Conservation (phyloP, 2,329 filamentous ascomycete genomes). For the Daldinia sp. region DNA sequence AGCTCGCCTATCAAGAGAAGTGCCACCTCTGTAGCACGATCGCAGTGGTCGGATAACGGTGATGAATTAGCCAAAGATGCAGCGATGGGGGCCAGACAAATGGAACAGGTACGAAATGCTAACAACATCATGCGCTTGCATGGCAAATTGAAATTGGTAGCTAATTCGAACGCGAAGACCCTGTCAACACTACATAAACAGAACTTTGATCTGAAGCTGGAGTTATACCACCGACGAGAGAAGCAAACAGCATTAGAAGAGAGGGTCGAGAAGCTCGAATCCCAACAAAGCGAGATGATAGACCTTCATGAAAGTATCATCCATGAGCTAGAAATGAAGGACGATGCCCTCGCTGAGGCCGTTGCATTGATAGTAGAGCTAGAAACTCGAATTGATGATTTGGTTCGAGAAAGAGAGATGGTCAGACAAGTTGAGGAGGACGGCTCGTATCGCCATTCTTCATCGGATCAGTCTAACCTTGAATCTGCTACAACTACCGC, state of each 20-base stretch:
- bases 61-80: slow-evolving; percentile 61
- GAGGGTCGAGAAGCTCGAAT: slow-evolving; percentile 66
- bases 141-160: slow-evolving; percentile 11
- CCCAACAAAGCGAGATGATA: slow-evolving; percentile 63
- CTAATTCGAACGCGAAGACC: slow-evolving; percentile 58
- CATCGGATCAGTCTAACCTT: slow-evolving; percentile 46
- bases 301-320: slow-evolving; percentile 70
- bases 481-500: slow-evolving; percentile 34
- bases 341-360: slow-evolving; percentile 78
- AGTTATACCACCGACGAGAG: slow-evolving; percentile 77
- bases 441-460: slow-evolving; percentile 52
- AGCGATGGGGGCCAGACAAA: slow-evolving; percentile 73
- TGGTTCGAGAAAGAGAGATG: slow-evolving; percentile 66
- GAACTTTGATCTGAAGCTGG: slow-evolving; percentile 81
- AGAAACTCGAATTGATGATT: slow-evolving; percentile 69
- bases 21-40: slow-evolving; percentile 52
- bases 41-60: slow-evolving; percentile 59
- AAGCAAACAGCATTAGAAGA: slow-evolving; percentile 71
- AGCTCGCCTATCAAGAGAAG: slow-evolving; percentile 56
- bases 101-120: slow-evolving; percentile 68
- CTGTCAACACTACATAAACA: slow-evolving; percentile 78
- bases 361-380: slow-evolving; percentile 75
- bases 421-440: slow-evolving; percentile 63
- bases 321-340: slow-evolving; percentile 73
- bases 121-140: slow-evolving; percentile 18